Evolutionary conservation across 176 grass and related monocot species (phyloP).

Genomic region (Musa beccarii): DNA sequence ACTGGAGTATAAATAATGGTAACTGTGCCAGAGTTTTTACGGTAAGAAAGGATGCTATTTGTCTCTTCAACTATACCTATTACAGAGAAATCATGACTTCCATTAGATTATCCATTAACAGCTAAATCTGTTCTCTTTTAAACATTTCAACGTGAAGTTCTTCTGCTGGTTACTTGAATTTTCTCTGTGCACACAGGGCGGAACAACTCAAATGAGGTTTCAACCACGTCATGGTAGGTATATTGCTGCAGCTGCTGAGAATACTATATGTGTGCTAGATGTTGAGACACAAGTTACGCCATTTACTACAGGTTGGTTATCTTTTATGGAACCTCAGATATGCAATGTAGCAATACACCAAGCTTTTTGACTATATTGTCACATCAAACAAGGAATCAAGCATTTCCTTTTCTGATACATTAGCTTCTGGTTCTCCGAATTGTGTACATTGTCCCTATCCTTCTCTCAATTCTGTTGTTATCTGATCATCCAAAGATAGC

Average conservation of each 20-base stretch:
- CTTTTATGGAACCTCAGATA: background rate
- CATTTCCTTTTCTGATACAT: too few species aligned
- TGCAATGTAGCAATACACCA: background rate
- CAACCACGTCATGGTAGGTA: constrained; percentile 24
- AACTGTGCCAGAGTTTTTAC: constrained; percentile 25
- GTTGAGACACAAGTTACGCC: constrained; percentile 19
- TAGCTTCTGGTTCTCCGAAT: too few species aligned
- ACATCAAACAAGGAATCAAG: background rate
- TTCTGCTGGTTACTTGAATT: background rate
- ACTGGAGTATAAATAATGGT: constrained; percentile 30
- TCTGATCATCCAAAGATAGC: background rate
- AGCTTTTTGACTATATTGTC: background rate
- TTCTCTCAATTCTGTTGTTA: too few species aligned
- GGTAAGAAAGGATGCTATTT: constrained; percentile 4
- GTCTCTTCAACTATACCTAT: too few species aligned
- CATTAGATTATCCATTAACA: background rate
- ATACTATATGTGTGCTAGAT: constrained; percentile 14
- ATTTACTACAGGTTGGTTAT: constrained; percentile 15
- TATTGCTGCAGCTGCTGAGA: constrained; percentile 23
- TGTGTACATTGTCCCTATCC: too few species aligned
- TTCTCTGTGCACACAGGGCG: background rate
- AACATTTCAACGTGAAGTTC: background rate
- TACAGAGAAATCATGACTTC: background rate
- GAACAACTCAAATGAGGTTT: constrained; percentile 29
- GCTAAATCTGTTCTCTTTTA: background rate